These are phyloP conservation scores for Aspergillus sp. DNA, from an alignment of 2,329 filamentous ascomycete genomes.

Conservation along the genomic window DNA sequence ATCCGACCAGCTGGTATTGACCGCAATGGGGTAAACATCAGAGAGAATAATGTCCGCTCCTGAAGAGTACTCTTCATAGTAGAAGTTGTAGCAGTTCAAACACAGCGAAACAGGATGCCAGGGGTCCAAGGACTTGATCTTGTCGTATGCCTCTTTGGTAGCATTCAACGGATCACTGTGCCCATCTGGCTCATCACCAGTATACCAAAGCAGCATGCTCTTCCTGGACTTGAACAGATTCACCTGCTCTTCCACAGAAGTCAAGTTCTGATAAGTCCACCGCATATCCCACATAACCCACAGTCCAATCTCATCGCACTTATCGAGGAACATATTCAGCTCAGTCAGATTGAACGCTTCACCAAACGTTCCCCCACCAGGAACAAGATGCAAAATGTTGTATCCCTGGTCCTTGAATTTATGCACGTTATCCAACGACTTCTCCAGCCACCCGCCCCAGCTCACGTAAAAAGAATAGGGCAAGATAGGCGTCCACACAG, in stretches of 20 bases:
- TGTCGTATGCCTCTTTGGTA: conserved; percentile 38
- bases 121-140: conserved; percentile 50
- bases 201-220: conserved; percentile 44
- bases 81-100: conserved; percentile 60
- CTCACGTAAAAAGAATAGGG: conserved; percentile 44
- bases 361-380: conserved; percentile 30
- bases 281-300: conserved; percentile 48
- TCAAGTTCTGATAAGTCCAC: conserved; percentile 36
- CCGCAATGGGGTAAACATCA: conserved; percentile 57
- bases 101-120: conserved; percentile 59
- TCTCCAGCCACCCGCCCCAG: conserved; percentile 34
- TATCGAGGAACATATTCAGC: conserved; percentile 37
- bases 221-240: conserved; percentile 13
- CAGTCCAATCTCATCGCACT: conserved; percentile 40
- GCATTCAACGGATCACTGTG: conserved; percentile 51
- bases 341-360: conserved; percentile 37
- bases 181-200: conserved; percentile 54
- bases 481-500: conserved; percentile 36
- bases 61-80: conserved; percentile 51
- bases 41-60: conserved; percentile 57
- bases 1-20: conserved; percentile 51
- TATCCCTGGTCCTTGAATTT: conserved; percentile 41
- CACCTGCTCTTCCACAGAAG: conserved; percentile 28
- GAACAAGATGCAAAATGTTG: conserved; percentile 45
- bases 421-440: conserved; percentile 32